These are phyloP conservation scores for Gaertneriomyces semiglobifer DNA, from an alignment of 192 early-diverging fungal genomes.

Conservation along the genomic window DNA sequence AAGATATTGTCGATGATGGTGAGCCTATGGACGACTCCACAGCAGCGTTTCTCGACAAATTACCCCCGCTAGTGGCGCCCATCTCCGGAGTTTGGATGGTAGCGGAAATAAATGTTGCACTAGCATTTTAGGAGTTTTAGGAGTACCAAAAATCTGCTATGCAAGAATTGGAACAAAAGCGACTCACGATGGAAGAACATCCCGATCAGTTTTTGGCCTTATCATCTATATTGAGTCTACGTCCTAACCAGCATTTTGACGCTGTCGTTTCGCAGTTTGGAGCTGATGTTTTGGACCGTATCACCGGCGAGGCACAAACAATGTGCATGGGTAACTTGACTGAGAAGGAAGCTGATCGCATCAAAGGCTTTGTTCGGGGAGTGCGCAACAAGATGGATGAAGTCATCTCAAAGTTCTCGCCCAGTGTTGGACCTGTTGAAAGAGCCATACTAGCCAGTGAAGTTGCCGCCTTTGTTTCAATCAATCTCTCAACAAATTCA, in stretches of 20 bases:
- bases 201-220: slow-evolving; percentile 4
- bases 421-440: slow-evolving; percentile 2
- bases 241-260: slow-evolving; percentile 2
- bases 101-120: background rate
- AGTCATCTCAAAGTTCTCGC: background rate
- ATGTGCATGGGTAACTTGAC: background rate
- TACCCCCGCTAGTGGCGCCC: slow-evolving; percentile 4
- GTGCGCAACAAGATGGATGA: slow-evolving; percentile 1
- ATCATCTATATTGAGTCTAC: slow-evolving; percentile 6
- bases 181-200: slow-evolving; percentile 2
- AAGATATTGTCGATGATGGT: slow-evolving; percentile 5
- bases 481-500: background rate
- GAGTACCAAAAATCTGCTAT: slow-evolving; percentile 5
- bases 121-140: background rate
- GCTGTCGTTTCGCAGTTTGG: slow-evolving; percentile 1
- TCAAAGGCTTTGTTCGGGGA: slow-evolving; percentile 6
- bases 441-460: slow-evolving; percentile 1
- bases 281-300: slow-evolving; percentile 3
- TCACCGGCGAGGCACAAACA: slow-evolving; percentile 2
- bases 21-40: slow-evolving; percentile 7
- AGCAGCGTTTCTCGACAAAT: slow-evolving; percentile 2
- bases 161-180: slow-evolving; percentile 1
- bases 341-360: slow-evolving; percentile 6
- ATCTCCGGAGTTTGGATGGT: slow-evolving; percentile 4
- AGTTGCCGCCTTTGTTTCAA: slow-evolving; percentile 2